phyloP scores from a whole-genome alignment of 768 basidiomycete species.

The Stropharia rugosoannulata region DNA sequence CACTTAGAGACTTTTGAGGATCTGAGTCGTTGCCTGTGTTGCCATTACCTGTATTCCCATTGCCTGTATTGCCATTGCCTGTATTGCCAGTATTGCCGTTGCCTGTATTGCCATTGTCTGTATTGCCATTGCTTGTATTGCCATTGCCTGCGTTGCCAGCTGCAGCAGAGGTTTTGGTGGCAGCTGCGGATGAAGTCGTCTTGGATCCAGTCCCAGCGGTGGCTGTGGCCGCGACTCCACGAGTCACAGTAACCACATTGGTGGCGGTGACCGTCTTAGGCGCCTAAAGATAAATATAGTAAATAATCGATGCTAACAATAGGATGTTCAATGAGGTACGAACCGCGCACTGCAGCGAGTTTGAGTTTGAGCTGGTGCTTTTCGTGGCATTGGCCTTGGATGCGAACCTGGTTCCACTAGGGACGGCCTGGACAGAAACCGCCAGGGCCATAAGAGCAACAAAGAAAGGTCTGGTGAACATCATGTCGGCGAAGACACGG shows the following conservation, averaged over 20 bases:
- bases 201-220: no score
- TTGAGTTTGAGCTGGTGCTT: neutral
- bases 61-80: no score
- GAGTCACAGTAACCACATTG: constrained; percentile 36
- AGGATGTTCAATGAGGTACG: constrained; percentile 3
- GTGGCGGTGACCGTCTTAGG: constrained; percentile 22
- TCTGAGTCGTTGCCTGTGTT: constrained; percentile 10
- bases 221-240: constrained; percentile 9
- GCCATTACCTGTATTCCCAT: no score
- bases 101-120: no score
- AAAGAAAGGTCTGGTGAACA: constrained; percentile 40
- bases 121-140: no score
- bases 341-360: constrained; percentile 20
- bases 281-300: constrained; percentile 14
- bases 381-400: no score
- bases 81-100: neutral
- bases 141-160: constrained; percentile 12
- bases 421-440: constrained; percentile 32
- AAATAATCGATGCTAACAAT: neutral
- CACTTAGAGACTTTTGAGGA: constrained; percentile 46
- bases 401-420: constrained; percentile 6
- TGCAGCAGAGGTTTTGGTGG: constrained; percentile 9
- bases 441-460: constrained; percentile 40
- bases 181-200: no score
- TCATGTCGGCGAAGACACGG: constrained; percentile 21